Evolutionary conservation across 345 rosid genomes (phyloP).

Genomic region (sweet orange (Citrus sinensis)): DNA sequence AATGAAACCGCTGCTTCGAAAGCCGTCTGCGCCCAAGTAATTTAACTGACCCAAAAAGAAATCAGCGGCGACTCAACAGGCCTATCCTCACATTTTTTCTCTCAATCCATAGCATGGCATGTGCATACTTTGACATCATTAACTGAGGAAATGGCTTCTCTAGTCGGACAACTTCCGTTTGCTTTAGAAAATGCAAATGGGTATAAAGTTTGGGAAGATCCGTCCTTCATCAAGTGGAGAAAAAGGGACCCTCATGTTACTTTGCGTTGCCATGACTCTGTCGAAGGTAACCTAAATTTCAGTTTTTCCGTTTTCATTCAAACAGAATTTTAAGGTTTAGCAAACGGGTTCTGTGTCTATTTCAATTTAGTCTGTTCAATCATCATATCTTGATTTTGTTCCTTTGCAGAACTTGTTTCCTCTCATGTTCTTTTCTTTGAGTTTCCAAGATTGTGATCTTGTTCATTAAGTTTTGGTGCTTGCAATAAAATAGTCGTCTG

Average conservation of each 20-base stretch:
- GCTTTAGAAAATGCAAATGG: slow-evolving; percentile 65
- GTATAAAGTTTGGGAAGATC: slow-evolving; percentile 76
- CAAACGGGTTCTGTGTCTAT: not conserved
- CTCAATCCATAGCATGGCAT: not conserved
- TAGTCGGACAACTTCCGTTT: slow-evolving; percentile 44
- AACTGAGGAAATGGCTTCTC: slow-evolving; percentile 35
- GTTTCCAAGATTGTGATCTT: not conserved
- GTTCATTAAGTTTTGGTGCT: not conserved
- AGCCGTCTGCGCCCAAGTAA: too few relatives aligned
- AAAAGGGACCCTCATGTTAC: slow-evolving; percentile 91
- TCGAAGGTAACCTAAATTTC: slow-evolving; percentile 44
- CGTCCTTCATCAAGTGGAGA: slow-evolving; percentile 72
- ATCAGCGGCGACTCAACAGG: not conserved
- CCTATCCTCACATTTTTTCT: not conserved
- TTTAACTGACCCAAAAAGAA: too few relatives aligned
- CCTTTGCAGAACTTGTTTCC: not conserved
- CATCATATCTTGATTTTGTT: not conserved
- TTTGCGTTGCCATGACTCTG: slow-evolving; percentile 82
- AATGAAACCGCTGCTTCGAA: too few relatives aligned
- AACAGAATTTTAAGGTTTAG: not conserved
- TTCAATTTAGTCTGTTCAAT: not conserved
- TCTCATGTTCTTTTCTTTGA: not conserved
- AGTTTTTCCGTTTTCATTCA: not conserved
- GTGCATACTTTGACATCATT: not conserved
- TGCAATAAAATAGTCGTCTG: not conserved